Percentiles rank a stretch among this genome's conserved stretches.
phyloP scores from a whole-genome alignment of 441 rosid species.

The Brassica hybrid region DNA sequence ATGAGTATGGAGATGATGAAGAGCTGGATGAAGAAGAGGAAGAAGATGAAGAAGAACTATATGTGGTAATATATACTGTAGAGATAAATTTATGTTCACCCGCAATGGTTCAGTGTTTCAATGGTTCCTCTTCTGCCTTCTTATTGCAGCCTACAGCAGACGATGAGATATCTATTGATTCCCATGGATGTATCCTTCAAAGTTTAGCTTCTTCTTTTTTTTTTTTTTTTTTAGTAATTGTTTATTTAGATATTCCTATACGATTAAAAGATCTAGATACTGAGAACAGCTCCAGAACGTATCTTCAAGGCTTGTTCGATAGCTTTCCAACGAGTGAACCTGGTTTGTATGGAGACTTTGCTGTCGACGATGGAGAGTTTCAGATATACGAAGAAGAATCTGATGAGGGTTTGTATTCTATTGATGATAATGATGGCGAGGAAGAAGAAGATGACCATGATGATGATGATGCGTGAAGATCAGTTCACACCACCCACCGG shows the following conservation, averaged over 20 bases:
- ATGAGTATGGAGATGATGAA: constrained; percentile 77
- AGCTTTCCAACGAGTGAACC: constrained; percentile 72
- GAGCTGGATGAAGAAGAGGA: constrained; percentile 67
- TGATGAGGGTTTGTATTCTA: constrained; percentile 59
- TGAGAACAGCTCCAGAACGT: constrained; percentile 77
- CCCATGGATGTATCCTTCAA: constrained; percentile 63
- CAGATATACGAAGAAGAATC: constrained; percentile 87
- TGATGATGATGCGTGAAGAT: constrained; percentile 25
- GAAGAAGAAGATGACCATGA: constrained; percentile 40
- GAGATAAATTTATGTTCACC: constrained; percentile 7
- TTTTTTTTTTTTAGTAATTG: background rate
- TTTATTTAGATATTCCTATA: constrained; percentile 46
- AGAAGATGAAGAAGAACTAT: constrained; percentile 46
- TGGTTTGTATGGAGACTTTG: constrained; percentile 50
- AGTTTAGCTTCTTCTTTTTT: background rate
- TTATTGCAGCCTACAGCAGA: constrained; percentile 64
- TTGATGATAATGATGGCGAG: constrained; percentile 41
- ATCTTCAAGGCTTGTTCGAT: constrained; percentile 89
- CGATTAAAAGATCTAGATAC: constrained; percentile 51
- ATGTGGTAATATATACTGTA: constrained; percentile 54
- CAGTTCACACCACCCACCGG: constrained; percentile 14
- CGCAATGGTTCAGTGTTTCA: constrained; percentile 19
- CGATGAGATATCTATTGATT: constrained; percentile 59
- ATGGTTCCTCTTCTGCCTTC: constrained; percentile 8
- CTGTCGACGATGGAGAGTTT: constrained; percentile 72